Conservation (phyloP, 768 basidiomycete genomes). For the Tylopilus felleus region DNA sequence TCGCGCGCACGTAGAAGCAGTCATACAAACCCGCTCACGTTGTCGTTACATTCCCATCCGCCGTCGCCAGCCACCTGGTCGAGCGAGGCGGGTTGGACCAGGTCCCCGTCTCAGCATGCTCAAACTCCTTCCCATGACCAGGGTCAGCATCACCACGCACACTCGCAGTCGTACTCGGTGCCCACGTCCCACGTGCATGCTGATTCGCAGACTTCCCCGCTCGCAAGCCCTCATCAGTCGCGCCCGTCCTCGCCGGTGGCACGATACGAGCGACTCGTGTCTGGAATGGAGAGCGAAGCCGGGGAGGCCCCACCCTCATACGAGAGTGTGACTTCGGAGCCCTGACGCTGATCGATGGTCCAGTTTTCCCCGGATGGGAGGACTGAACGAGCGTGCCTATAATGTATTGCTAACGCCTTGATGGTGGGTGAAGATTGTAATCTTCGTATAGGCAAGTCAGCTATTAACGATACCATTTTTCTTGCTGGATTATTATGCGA, state of each 20-base stretch:
- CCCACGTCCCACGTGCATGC: neutral
- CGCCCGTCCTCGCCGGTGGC: slow-evolving; percentile 26
- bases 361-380: neutral
- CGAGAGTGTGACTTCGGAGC: slow-evolving; percentile 21
- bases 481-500: neutral
- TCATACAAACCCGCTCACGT: neutral
- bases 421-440: neutral
- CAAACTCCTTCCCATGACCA: neutral
- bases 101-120: neutral
- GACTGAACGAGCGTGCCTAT: too few relatives aligned
- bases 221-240: slow-evolving; percentile 7
- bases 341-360: neutral
- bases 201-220: neutral
- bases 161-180: neutral
- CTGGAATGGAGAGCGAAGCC: slow-evolving; percentile 78
- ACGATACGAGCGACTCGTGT: slow-evolving; percentile 78
- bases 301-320: slow-evolving; percentile 81
- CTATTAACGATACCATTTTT: neutral
- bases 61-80: neutral
- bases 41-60: neutral
- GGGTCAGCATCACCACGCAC: neutral
- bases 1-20: neutral
- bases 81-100: neutral
- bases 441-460: neutral
- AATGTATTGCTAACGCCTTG: too few relatives aligned